Conservation (phyloP, 202 grass and related monocot species). For the Schoenoplectus tabernaemontani region DNA sequence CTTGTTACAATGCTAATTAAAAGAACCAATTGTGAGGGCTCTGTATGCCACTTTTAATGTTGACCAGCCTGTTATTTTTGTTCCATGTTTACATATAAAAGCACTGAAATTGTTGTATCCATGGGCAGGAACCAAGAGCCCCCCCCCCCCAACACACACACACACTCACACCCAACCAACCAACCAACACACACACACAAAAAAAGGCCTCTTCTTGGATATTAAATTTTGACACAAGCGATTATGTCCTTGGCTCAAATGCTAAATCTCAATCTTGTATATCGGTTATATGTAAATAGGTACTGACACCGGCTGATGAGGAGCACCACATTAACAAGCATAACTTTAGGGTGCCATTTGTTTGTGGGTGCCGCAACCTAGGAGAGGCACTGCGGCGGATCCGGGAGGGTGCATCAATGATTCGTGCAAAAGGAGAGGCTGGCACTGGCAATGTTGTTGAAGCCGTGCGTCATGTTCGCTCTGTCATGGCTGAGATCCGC, state of each 20-base stretch:
- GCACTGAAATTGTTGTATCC: too few species aligned
- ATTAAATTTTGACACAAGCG: background rate
- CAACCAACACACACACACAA: too few species aligned
- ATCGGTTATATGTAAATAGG: constrained; percentile 9
- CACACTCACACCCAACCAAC: too few species aligned
- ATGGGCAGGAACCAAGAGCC: too few species aligned
- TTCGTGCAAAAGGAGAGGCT: constrained; percentile 30
- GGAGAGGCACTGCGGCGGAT: constrained; percentile 38
- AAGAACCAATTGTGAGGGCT: background rate
- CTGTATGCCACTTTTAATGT: background rate
- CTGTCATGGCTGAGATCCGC: constrained; percentile 36
- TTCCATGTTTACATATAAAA: background rate
- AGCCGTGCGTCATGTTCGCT: constrained; percentile 35
- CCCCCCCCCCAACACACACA: too few species aligned
- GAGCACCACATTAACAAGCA: constrained; percentile 37
- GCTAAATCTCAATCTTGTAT: background rate
- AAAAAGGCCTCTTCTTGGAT: background rate
- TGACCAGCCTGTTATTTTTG: background rate
- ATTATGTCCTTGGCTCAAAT: background rate
- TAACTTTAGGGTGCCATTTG: constrained; percentile 35
- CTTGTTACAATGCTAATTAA: background rate
- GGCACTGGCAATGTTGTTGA: constrained; percentile 37
- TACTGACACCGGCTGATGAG: constrained; percentile 37
- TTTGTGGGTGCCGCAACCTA: constrained; percentile 37
- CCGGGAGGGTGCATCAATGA: constrained; percentile 21